Percentiles rank a stretch among this genome's conserved stretches.
Evolutionary conservation across 495 filamentous ascomycete species (phyloP).

Genomic region (Jackrogersella multiformis): DNA sequence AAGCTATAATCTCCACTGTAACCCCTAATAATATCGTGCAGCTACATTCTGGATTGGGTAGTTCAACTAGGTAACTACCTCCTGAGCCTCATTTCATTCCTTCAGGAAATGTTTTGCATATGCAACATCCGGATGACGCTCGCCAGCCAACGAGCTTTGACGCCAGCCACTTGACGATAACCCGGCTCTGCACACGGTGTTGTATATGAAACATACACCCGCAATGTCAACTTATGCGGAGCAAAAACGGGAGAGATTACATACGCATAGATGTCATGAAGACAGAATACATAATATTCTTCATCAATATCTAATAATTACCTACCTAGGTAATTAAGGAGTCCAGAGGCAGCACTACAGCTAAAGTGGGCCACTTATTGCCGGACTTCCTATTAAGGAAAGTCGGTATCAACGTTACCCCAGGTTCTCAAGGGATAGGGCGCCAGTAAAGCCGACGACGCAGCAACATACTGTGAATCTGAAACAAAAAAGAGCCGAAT

Average conservation of each 20-base stretch:
- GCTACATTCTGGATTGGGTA: conserved; percentile 32
- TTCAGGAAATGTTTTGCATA: conserved; percentile 20
- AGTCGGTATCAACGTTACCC: conserved; percentile 42
- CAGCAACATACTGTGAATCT: not conserved
- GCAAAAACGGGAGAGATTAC: not conserved
- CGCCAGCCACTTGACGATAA: conserved; percentile 2
- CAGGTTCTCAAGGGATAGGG: conserved; percentile 24
- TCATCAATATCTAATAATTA: not conserved
- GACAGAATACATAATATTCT: not conserved
- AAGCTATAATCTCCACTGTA: conserved; percentile 2
- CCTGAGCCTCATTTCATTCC: conserved; percentile 34
- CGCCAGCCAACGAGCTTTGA: not conserved
- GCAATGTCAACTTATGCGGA: not conserved
- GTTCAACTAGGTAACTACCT: conserved; percentile 7
- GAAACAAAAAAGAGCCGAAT: conserved; percentile 37
- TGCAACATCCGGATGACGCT: conserved; percentile 8
- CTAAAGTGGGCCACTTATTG: conserved; percentile 18
- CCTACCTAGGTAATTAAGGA: conserved; percentile 11
- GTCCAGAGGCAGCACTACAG: conserved; percentile 8
- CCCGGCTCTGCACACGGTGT: not conserved
- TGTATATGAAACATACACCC: conserved; percentile 6
- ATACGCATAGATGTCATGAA: not conserved
- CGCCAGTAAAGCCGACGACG: conserved; percentile 14
- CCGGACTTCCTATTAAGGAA: conserved; percentile 35
- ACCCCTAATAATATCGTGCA: conserved; percentile 18